phyloP scores from a whole-genome alignment of 192 early-diverging fungal genomes.

The Cladochytrium replicatum region DNA sequence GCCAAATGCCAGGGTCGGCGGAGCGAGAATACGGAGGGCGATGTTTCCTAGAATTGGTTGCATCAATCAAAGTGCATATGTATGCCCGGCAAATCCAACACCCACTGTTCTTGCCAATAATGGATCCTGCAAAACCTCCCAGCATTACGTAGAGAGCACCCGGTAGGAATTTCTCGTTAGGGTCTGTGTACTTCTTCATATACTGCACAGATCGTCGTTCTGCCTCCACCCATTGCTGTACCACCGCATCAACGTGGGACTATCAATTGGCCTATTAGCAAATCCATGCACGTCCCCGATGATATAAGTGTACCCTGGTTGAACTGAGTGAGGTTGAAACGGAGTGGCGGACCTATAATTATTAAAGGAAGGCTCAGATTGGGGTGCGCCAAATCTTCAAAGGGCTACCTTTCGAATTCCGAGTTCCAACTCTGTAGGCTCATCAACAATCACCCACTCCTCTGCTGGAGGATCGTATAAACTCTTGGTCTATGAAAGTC shows the following conservation, averaged over 20 bases:
- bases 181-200: slow-evolving; percentile 6
- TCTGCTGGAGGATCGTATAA: slow-evolving; percentile 18
- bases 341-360: slow-evolving; percentile 13
- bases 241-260: slow-evolving; percentile 18
- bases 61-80: neutral
- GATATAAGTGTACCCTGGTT: slow-evolving; percentile 20
- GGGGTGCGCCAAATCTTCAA: neutral
- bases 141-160: slow-evolving; percentile 23
- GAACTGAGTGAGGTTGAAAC: slow-evolving; percentile 16
- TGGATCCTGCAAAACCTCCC: slow-evolving; percentile 29
- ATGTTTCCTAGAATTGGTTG: slow-evolving; percentile 9
- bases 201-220: slow-evolving; percentile 9
- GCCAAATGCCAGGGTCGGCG: slow-evolving; percentile 5
- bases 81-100: neutral
- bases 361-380: neutral
- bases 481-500: no score
- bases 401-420: slow-evolving; percentile 17
- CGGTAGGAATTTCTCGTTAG: slow-evolving; percentile 17
- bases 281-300: no score
- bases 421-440: slow-evolving; percentile 19
- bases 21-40: slow-evolving; percentile 1
- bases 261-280: no score
- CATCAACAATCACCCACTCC: slow-evolving; percentile 5
- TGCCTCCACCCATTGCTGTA: slow-evolving; percentile 22
- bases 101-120: slow-evolving; percentile 25